These are phyloP conservation scores for Sporothrix protearum DNA, from an alignment of 2,329 filamentous ascomycete species.

Conservation along the genomic window DNA sequence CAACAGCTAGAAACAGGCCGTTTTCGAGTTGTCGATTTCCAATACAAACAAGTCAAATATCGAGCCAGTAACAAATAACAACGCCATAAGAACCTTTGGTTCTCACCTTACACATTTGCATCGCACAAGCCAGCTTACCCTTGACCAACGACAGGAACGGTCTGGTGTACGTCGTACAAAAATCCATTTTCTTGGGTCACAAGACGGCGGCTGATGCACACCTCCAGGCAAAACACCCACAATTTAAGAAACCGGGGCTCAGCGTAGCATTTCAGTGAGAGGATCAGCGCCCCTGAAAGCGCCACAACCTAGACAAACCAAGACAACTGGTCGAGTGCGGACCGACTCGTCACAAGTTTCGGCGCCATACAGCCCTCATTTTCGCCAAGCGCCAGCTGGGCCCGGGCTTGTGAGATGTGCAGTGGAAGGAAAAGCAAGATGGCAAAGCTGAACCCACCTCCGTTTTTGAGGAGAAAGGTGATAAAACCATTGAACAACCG, in stretches of 20 bases:
- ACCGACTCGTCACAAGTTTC: constrained; percentile 1
- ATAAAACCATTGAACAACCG: not conserved
- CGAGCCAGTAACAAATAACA: not conserved
- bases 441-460: not conserved
- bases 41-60: not conserved
- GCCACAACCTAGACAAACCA: not conserved
- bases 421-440: not conserved
- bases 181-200: not conserved
- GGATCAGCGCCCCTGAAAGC: not conserved
- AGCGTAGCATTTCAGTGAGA: not conserved
- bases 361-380: not conserved
- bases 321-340: not conserved
- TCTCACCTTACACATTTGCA: not conserved
- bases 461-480: not conserved
- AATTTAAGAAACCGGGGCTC: not conserved
- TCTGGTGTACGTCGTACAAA: not conserved
- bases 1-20: not conserved
- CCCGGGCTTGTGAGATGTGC: not conserved
- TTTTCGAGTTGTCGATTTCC: not conserved
- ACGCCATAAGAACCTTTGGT: not conserved
- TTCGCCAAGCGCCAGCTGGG: not conserved
- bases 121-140: not conserved
- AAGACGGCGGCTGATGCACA: not conserved
- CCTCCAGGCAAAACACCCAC: not conserved
- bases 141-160: not conserved